Percentiles rank a stretch among this genome's conserved stretches.
Evolutionary conservation across 148 eudicot genomes (phyloP).

Genomic region (Vaccinium darrowii): DNA sequence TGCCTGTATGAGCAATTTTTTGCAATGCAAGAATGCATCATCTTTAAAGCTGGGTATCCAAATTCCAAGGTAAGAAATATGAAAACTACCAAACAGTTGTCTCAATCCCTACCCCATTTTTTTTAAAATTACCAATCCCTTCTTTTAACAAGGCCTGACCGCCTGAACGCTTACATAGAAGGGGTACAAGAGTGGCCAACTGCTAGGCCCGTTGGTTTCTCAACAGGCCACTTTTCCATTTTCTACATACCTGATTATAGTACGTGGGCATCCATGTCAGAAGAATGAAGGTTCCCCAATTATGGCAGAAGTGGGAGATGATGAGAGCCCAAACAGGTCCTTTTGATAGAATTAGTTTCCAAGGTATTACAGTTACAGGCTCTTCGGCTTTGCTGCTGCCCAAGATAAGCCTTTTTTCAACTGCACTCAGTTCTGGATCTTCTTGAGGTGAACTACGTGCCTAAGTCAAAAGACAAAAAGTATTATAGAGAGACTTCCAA

Average conservation of each 20-base stretch:
- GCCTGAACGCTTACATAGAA: not conserved
- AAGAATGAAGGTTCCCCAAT: conserved; percentile 98
- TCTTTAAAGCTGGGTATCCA: not conserved
- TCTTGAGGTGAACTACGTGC: conserved; percentile 85
- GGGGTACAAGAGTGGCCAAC: not conserved
- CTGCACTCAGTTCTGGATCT: conserved; percentile 67
- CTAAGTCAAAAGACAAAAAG: conserved; percentile 33
- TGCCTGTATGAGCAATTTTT: not conserved
- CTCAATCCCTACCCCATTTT: not conserved
- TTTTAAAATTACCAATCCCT: not conserved
- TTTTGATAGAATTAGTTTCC: conserved; percentile 90
- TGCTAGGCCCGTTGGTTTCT: not conserved
- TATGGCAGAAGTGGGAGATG: conserved; percentile 96
- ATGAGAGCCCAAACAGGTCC: conserved; percentile 98
- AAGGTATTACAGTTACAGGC: conserved; percentile 83
- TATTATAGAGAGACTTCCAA: not conserved
- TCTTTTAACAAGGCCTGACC: not conserved
- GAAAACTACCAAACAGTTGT: not conserved
- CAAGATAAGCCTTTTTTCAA: conserved; percentile 71
- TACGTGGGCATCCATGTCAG: conserved; percentile 99
- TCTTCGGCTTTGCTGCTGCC: conserved; percentile 61
- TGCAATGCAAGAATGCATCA: not conserved
- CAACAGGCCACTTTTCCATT: not conserved
- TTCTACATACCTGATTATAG: conserved; percentile 70
- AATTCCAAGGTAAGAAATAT: not conserved